Base-by-base conservation (phyloP, 2,329 filamentous ascomycete genomes). In the Epichloe sp. region DNA sequence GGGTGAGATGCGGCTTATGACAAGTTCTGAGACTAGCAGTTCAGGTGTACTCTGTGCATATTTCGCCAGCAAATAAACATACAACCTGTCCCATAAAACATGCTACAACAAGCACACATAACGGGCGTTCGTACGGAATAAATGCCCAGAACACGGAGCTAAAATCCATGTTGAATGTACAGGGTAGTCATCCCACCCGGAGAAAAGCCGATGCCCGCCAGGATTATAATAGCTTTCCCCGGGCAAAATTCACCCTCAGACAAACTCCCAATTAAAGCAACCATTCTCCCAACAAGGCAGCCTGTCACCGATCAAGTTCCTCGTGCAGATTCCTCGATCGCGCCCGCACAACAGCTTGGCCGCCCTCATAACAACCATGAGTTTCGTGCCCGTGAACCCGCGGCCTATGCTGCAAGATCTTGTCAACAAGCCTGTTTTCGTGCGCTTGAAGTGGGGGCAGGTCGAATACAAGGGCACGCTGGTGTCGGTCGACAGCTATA, bases 371-470 rank as follows among this genome's bases (percentile, higher is more conserved):
- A 38, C 2, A 23, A 64, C 54, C 38, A 69, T 69, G 66, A 69
- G 66, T 54, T 94, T 95, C 74, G 84, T 94, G 68, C 93, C 93
- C 57, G 77, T 97, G 64, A 98, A 98, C 78, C 93, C 93, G 65
- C 88, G 91, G 69, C 93, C 93, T 43, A 89, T 96, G 79, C 85
- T 98, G 66, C 89, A 96, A 75, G 83, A 83, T 65, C 83, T 96
- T 57, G 86, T 98, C 71, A 86, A 94, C 74, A 86, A 94, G 68
- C 81, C 91, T 63, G 83, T 98, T 64, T 77, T 90, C 56, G 86
- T 98, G 57, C 88, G 90, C 62, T 79, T 98, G 57, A 98, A 98
- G 79, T 98, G 93, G 93, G 89, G 88, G 61, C 85, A 96, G 70
- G 93, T 88, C 54, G 93, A 98, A 70, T 98, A 98, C 79, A 94